Evolutionary conservation across 2,329 filamentous ascomycete genomes (phyloP).

Genomic region (Hymenoscyphus fructigenus): DNA sequence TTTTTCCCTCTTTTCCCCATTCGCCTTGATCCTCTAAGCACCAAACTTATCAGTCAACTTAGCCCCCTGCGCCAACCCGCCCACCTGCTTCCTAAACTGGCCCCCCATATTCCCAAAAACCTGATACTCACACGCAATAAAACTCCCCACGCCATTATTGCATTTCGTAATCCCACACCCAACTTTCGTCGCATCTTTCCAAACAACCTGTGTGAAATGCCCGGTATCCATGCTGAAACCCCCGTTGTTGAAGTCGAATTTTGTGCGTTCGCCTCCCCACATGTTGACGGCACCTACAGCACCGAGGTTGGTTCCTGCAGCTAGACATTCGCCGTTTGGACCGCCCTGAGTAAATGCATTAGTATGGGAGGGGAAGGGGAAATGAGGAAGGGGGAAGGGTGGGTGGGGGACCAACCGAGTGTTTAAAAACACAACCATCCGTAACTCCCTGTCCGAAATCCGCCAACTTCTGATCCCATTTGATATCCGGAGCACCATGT

Average conservation of each 20-base stretch:
- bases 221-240: slow-evolving; percentile 4
- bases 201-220: slow-evolving; percentile 11
- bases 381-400: background rate
- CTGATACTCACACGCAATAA: background rate
- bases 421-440: background rate
- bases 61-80: background rate
- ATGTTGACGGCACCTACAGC: background rate
- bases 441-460: background rate
- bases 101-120: background rate
- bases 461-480: background rate
- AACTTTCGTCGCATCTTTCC: slow-evolving; percentile 2
- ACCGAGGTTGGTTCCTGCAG: background rate
- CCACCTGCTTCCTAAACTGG: background rate
- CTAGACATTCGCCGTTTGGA: background rate
- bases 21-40: background rate
- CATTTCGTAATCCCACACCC: slow-evolving; percentile 1
- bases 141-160: background rate
- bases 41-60: background rate
- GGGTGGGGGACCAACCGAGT: background rate
- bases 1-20: too few relatives aligned
- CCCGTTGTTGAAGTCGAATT: slow-evolving; percentile 2
- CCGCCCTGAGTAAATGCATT: background rate
- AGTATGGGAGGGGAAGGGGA: background rate
- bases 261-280: slow-evolving; percentile 6
- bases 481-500: background rate